Percentiles rank a stretch among this genome's conserved stretches.
Conservation (phyloP, 106 monocot species). For the Dioscorea dumetorum region DNA sequence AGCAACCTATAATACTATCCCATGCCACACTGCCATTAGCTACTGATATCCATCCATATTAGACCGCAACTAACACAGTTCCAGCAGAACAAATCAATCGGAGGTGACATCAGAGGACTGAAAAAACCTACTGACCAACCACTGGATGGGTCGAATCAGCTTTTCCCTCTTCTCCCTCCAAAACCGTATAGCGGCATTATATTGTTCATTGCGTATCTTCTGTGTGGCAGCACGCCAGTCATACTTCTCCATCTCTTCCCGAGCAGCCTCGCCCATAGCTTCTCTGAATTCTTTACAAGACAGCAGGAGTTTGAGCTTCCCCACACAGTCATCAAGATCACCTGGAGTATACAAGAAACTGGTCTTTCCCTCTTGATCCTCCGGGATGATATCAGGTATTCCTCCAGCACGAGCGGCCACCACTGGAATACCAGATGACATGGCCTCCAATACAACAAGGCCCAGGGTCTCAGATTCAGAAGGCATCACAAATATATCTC, state of each 20-base stretch:
- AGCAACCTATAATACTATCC: too few relatives aligned
- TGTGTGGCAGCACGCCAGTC: slow-evolving; percentile 78
- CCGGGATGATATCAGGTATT: slow-evolving; percentile 76
- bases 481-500: slow-evolving; percentile 86
- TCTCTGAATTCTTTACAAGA: slow-evolving; percentile 40
- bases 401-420: slow-evolving; percentile 92
- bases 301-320: slow-evolving; percentile 52
- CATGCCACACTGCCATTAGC: not conserved
- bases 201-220: slow-evolving; percentile 77
- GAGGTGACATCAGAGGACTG: slow-evolving; percentile 15
- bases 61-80: not conserved
- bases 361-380: slow-evolving; percentile 73
- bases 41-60: not conserved
- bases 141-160: slow-evolving; percentile 52
- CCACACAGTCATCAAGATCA: slow-evolving; percentile 75
- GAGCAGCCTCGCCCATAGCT: slow-evolving; percentile 52
- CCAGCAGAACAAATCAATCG: not conserved
- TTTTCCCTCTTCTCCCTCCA: slow-evolving; percentile 67
- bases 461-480: slow-evolving; percentile 96
- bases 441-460: slow-evolving; percentile 87
- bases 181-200: slow-evolving; percentile 73
- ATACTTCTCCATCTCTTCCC: slow-evolving; percentile 84
- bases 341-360: slow-evolving; percentile 74
- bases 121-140: slow-evolving; percentile 42
- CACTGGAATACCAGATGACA: slow-evolving; percentile 86